Evolutionary conservation across 352 stramenopile genomes (phyloP), one percentile per base, ranked within the genome.

Genomic region (Peronosclerospora sorghi): DNA sequence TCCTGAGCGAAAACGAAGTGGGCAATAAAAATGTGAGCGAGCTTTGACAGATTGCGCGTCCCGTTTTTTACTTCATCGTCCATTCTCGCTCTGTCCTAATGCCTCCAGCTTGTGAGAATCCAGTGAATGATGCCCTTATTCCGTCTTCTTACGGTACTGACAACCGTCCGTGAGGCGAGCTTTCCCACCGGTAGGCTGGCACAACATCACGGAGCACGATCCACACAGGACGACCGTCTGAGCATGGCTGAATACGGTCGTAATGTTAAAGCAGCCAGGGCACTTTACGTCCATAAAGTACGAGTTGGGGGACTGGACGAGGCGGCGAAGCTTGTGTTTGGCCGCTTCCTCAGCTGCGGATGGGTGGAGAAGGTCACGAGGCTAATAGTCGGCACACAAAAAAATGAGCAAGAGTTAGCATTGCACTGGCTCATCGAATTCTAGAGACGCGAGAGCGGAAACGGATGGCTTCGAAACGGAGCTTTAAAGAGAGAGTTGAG

Each of bases 261-360:
- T 99, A 74, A 99, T 99, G 83, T 98, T 97, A 80, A 98, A 98
- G 90, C 96, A 99, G 67, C 95, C 96, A 36, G 94, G 95, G 82
- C 96, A 99, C 75, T 99, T 99, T 51, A 99, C 97, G 71, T 99
- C 96, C 93, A 97, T 97, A 71, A 97, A 97, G 76, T 97, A 98
- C 60, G 84, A 97, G 87, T 99, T 99, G 42, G 96, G 96, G 51
- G 82, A 87, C 82, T 99, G 96, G 71, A 99, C 95, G 60, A 99
- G 85, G 61, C 96, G 86, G 71, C 98, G 98, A 52, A 99, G 86
- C 93, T 99, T 99, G 94, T 99, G 96, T 70, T 97, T 98, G 58
- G 75, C 83, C 62, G 87, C 86, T 82, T 99, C 95, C 35, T 95
- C 72, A 53, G 94, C 91, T 50, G 91, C 73, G 56, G 86, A 83